A percentile compares a stretch with the other conserved stretches of the same genome.
Conservation (phyloP, 1,284 basidiomycete species). For the Cryptococcus sp. region DNA sequence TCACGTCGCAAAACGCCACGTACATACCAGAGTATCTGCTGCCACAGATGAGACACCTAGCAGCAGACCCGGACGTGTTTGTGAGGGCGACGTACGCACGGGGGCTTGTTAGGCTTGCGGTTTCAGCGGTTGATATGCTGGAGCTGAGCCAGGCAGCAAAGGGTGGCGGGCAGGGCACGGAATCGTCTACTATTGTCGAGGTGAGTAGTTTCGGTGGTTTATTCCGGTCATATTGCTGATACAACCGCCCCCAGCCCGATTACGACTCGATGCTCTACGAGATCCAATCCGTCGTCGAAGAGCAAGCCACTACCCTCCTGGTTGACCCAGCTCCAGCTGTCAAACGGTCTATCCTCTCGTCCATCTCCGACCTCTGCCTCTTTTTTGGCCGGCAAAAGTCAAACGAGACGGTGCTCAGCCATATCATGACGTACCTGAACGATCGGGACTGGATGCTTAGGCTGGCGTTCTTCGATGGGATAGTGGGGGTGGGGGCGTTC, state of each 20-base stretch:
- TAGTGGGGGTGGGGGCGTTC: conserved; percentile 89
- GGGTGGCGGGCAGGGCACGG: conserved; percentile 62
- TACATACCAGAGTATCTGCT: conserved; percentile 95
- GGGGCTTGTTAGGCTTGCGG: conserved; percentile 77
- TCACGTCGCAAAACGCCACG: conserved; percentile 78
- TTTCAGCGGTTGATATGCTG: conserved; percentile 66
- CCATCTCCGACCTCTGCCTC: conserved; percentile 82
- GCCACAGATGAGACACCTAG: conserved; percentile 78
- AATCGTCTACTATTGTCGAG: conserved; percentile 17
- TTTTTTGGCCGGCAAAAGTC: conserved; percentile 91
- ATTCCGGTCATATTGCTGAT: not conserved
- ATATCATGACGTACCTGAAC: conserved; percentile 98
- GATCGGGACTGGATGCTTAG: conserved; percentile 90
- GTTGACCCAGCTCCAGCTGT: conserved; percentile 57
- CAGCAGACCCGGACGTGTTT: conserved; percentile 77
- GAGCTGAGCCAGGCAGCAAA: conserved; percentile 90
- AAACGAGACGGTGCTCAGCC: conserved; percentile 89
- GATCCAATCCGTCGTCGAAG: conserved; percentile 79
- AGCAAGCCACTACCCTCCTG: conserved; percentile 72
- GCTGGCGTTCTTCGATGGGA: conserved; percentile 89
- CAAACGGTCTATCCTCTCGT: conserved; percentile 59
- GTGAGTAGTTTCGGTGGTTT: conserved; percentile 8
- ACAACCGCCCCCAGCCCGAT: conserved; percentile 59
- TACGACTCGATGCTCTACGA: conserved; percentile 83
- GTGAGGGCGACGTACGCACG: conserved; percentile 87